Evolutionary conservation across 495 filamentous ascomycete species (phyloP).

Genomic region (Aspergillus wentii): DNA sequence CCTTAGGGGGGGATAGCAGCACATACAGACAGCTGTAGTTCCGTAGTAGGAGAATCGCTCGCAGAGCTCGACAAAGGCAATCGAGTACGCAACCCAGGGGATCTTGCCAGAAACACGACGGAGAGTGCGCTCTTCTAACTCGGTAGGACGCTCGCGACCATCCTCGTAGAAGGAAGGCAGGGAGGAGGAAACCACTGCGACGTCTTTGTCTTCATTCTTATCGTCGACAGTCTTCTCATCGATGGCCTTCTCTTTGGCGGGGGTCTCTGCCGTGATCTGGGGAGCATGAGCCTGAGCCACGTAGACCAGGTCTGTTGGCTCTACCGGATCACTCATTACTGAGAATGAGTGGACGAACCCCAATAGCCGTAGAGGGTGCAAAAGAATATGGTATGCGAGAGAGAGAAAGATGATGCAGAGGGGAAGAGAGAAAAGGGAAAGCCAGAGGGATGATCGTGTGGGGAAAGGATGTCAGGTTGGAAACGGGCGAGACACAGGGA

Average conservation of each 20-base stretch:
- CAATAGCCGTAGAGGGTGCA: too few species aligned
- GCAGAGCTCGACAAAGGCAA: constrained; percentile 70
- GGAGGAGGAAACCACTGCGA: not conserved
- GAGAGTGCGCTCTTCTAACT: constrained; percentile 54
- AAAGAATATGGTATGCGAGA: too few species aligned
- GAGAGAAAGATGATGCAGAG: too few species aligned
- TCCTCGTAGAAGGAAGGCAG: not conserved
- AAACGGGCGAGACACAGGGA: too few species aligned
- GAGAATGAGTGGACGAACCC: too few species aligned
- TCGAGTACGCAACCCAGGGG: constrained; percentile 58
- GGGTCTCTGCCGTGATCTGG: not conserved
- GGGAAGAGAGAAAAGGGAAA: too few species aligned
- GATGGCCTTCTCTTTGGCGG: too few species aligned
- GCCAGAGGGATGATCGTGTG: too few species aligned
- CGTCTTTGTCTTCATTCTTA: constrained; percentile 1
- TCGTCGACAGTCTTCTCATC: constrained; percentile 4
- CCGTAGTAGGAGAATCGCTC: constrained; percentile 80
- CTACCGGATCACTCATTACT: constrained; percentile 9
- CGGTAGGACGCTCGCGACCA: constrained; percentile 41
- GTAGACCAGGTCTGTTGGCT: constrained; percentile 6
- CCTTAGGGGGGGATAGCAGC: not conserved
- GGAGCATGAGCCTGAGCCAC: constrained; percentile 6
- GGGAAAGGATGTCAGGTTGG: too few species aligned
- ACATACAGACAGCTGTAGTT: constrained; percentile 63
- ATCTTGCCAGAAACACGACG: constrained; percentile 62